These are phyloP conservation scores for Rhizopogon sp. DNA, from an alignment of 768 basidiomycete genomes.

Conservation along the genomic window DNA sequence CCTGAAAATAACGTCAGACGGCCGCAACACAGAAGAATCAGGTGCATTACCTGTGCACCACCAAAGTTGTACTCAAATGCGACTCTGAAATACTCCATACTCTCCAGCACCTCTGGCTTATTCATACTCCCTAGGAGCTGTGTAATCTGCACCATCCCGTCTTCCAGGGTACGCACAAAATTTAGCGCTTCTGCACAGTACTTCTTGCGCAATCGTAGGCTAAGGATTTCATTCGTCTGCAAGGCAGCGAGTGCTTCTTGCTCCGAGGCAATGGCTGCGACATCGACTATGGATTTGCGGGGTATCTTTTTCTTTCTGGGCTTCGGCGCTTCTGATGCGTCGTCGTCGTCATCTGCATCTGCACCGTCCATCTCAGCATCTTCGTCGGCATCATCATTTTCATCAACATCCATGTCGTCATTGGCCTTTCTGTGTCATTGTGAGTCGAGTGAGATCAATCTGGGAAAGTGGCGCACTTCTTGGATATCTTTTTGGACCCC, in stretches of 20 bases:
- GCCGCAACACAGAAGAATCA: neutral
- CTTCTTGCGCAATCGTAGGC: slow-evolving; percentile 71
- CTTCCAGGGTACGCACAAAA: slow-evolving; percentile 72
- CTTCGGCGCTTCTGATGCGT: slow-evolving; percentile 32
- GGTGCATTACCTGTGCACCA: slow-evolving; percentile 58
- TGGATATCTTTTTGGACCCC: slow-evolving; percentile 12
- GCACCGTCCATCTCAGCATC: slow-evolving; percentile 20
- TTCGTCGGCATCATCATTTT: slow-evolving; percentile 26
- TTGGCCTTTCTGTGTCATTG: slow-evolving; percentile 17
- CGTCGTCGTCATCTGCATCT: slow-evolving; percentile 32
- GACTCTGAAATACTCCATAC: slow-evolving; percentile 86
- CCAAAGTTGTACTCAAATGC: slow-evolving; percentile 79
- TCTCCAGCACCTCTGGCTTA: slow-evolving; percentile 78
- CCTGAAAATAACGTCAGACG: slow-evolving; percentile 34
- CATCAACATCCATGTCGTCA: slow-evolving; percentile 60
- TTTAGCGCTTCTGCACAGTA: slow-evolving; percentile 82
- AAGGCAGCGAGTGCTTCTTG: slow-evolving; percentile 67
- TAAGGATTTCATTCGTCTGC: slow-evolving; percentile 59
- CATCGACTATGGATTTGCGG: slow-evolving; percentile 67
- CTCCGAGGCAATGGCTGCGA: slow-evolving; percentile 64
- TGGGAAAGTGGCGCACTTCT: neutral
- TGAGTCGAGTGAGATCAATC: slow-evolving; percentile 7
- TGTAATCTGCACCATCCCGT: slow-evolving; percentile 65
- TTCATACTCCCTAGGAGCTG: slow-evolving; percentile 82
- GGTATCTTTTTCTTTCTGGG: slow-evolving; percentile 45